Conservation (phyloP, 2,329 filamentous ascomycete species). For the Penicillium digitatum region DNA sequence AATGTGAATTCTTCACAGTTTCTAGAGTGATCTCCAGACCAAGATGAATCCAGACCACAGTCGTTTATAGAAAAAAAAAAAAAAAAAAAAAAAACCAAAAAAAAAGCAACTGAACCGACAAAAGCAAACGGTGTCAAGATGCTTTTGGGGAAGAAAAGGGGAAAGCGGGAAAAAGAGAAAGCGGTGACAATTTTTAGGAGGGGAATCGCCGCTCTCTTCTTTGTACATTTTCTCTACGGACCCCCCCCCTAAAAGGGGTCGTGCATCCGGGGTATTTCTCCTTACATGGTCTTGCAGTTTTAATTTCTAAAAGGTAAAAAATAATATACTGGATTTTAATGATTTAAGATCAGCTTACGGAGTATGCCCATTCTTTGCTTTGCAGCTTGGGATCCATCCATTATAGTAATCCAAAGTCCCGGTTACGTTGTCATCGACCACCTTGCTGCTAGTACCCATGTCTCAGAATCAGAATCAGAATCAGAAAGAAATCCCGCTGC, state of each 20-base stretch:
- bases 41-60: slow-evolving; percentile 6
- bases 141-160: slow-evolving; percentile 15
- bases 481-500: background rate
- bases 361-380: background rate
- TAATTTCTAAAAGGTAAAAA: background rate
- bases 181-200: slow-evolving; percentile 22
- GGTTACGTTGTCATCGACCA: background rate
- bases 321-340: background rate
- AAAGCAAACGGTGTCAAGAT: slow-evolving; percentile 1
- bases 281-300: background rate
- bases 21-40: slow-evolving; percentile 10
- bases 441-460: background rate
- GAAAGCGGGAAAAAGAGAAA: slow-evolving; percentile 23
- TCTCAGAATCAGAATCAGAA: background rate
- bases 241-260: background rate
- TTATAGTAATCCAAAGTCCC: background rate
- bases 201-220: slow-evolving; percentile 19
- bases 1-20: background rate
- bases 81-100: no score
- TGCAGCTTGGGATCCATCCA: background rate
- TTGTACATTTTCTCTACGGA: background rate
- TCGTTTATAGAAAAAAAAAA: no score
- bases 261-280: slow-evolving; percentile 6
- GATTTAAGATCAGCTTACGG: background rate
- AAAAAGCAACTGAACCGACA: slow-evolving; percentile 17